These are phyloP conservation scores for Pulicaria dysenterica DNA, from an alignment of 129 eudicot genomes.

Conservation along the genomic window DNA sequence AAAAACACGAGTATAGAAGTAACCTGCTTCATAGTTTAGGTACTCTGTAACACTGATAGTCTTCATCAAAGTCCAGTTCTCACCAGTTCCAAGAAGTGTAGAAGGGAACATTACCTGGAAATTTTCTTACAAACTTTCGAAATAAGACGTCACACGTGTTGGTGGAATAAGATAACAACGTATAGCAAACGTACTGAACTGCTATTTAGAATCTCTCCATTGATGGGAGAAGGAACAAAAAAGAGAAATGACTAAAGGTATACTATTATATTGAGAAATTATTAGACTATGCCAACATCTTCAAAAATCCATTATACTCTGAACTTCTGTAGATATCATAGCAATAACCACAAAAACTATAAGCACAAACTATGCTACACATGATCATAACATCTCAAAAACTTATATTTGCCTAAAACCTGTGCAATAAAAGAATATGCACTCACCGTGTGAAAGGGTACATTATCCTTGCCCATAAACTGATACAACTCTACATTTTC, in stretches of 20 bases:
- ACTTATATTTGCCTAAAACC: not conserved
- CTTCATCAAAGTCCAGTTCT: constrained; percentile 82
- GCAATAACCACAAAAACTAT: no score
- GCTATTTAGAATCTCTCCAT: no score
- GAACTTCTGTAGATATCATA: no score
- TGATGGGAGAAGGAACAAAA: no score
- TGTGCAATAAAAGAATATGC: not conserved
- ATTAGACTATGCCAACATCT: no score
- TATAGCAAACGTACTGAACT: not conserved
- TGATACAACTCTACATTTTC: constrained; percentile 85
- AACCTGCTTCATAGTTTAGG: constrained; percentile 81
- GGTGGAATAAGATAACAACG: not conserved
- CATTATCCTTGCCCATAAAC: constrained; percentile 95
- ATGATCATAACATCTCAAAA: not conserved
- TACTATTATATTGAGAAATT: no score
- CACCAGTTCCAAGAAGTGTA: constrained; percentile 74
- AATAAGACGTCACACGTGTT: no score
- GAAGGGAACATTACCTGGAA: constrained; percentile 83
- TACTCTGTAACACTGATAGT: constrained; percentile 81
- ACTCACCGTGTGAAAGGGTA: constrained; percentile 85
- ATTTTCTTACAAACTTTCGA: not conserved
- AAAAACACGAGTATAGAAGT: constrained; percentile 6
- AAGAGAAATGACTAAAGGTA: no score
- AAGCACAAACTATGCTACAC: no score
- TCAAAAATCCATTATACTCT: no score